Percentiles rank a stretch among this genome's conserved stretches.
These are phyloP conservation scores for Trichoderma gracile DNA, from an alignment of 2,329 filamentous ascomycete species.

Conservation along the genomic window DNA sequence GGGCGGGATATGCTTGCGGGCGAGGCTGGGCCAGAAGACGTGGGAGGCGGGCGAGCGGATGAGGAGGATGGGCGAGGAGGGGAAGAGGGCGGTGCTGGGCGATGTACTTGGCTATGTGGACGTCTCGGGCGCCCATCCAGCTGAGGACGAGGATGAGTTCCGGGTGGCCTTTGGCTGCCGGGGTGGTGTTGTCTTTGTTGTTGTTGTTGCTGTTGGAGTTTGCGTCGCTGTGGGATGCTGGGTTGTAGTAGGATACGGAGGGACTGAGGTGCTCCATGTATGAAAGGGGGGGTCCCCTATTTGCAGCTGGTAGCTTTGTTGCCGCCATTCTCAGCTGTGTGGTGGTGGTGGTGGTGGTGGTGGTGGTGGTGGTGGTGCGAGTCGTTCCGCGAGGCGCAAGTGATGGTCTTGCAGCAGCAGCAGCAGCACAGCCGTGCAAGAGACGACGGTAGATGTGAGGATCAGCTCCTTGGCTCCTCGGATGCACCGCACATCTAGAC, in stretches of 20 bases:
- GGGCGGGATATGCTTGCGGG: slow-evolving; percentile 40
- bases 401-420: neutral
- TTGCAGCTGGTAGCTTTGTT: slow-evolving; percentile 23
- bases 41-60: slow-evolving; percentile 45
- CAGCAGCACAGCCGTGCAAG: neutral
- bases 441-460: neutral
- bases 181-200: neutral
- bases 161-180: slow-evolving; percentile 35
- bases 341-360: too few relatives aligned
- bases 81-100: slow-evolving; percentile 48
- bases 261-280: slow-evolving; percentile 45
- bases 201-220: neutral
- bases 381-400: neutral
- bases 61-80: slow-evolving; percentile 49
- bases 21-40: slow-evolving; percentile 38
- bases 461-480: neutral
- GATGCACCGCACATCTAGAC: neutral
- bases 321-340: slow-evolving; percentile 34
- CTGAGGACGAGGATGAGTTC: slow-evolving; percentile 50
- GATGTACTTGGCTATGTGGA: slow-evolving; percentile 55
- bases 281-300: slow-evolving; percentile 32
- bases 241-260: slow-evolving; percentile 41
- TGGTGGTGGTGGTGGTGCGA: too few relatives aligned
- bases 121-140: slow-evolving; percentile 55
- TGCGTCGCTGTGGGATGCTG: slow-evolving; percentile 16